Base-by-base conservation (phyloP, 768 basidiomycete genomes). In the Lactifluus hygrophoroides region DNA sequence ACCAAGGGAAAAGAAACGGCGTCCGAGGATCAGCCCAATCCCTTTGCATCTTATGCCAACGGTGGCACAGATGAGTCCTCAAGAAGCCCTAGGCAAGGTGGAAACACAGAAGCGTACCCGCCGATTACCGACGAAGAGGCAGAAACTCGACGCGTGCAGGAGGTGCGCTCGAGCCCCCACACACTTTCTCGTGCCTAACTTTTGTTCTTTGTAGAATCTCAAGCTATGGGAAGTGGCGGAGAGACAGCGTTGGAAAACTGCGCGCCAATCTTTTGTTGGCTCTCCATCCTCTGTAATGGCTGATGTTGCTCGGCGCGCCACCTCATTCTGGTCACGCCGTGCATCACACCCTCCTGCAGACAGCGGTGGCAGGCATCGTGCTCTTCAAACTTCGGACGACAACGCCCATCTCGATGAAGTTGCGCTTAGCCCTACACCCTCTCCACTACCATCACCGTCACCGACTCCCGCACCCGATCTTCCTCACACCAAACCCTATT, bases 171-270 rank as follows among this genome's bases (percentile, higher is more conserved):
- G 28, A 17, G 40, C 23, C 45, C 27, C 43, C 57, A 42, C 32
- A 45, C 55, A 27, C 16, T 25, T n/a, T 17, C 19, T 28, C 56
- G 28, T 46, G 17, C 54, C 49, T 51, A 19, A 51, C 27, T 42
- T n/a, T 38, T 25, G 35, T 17, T 62, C n/a, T 61, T 21, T 46
- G 43, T 42, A 92, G 90, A 92, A 82, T 58, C 75, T 93, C 27
- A 77, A 79, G 63, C 79, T 79, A 43, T 92, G 89, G 90, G 90
- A 92, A 65, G 73, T 82, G 46, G 82, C 82, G 40, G 90, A 92
- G 66, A 79, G 86, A 19, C 83, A 83, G 64, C 79, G 87, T 58
- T 80, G 90, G 73, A 90, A 84, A 71, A 77, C 80, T 35, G 84
- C 80, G 3, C 79, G 90, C 55, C 85, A 83, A 56, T 83, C 85